phyloP scores from a whole-genome alignment of 345 rosid species.

The Brassica carinata region DNA sequence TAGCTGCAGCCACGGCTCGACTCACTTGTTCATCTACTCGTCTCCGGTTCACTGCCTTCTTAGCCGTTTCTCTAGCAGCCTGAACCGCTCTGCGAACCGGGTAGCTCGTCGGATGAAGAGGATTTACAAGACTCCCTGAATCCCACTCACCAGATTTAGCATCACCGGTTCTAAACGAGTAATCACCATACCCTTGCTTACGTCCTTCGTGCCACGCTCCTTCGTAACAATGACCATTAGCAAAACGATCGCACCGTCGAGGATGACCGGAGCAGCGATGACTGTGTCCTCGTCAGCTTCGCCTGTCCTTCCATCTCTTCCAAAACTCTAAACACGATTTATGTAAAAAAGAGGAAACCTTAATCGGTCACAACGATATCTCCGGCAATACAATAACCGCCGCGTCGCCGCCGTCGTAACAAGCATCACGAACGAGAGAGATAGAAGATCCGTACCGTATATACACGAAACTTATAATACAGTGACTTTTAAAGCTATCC shows the following conservation, averaged over 20 bases:
- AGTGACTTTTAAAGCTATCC: not conserved
- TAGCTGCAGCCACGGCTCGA: constrained; percentile 68
- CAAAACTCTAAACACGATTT: not conserved
- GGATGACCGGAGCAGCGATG: constrained; percentile 82
- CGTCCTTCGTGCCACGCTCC: constrained; percentile 53
- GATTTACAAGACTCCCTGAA: constrained; percentile 54
- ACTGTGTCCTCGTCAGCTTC: constrained; percentile 60
- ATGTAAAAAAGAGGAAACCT: not conserved
- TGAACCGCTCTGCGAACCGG: constrained; percentile 65
- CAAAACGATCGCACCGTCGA: constrained; percentile 68
- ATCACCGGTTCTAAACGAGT: constrained; percentile 54
- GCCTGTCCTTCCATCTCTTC: constrained; percentile 59
- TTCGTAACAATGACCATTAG: constrained; percentile 89
- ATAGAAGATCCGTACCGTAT: not conserved
- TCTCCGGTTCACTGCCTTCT: constrained; percentile 56
- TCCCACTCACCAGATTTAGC: constrained; percentile 85
- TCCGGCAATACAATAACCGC: constrained; percentile 41
- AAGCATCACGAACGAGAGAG: constrained; percentile 27
- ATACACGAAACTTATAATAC: too few relatives aligned
- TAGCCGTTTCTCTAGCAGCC: constrained; percentile 84
- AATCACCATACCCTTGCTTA: constrained; percentile 87
- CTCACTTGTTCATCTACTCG: constrained; percentile 80
- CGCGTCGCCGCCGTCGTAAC: constrained; percentile 17
- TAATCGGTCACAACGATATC: constrained; percentile 41
- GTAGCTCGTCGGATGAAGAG: constrained; percentile 51